Percentiles rank a stretch among this genome's conserved stretches.
These are phyloP conservation scores for Tetrapisispora namnaoensis DNA, from an alignment of 805 yeast genomes.

Conservation along the genomic window DNA sequence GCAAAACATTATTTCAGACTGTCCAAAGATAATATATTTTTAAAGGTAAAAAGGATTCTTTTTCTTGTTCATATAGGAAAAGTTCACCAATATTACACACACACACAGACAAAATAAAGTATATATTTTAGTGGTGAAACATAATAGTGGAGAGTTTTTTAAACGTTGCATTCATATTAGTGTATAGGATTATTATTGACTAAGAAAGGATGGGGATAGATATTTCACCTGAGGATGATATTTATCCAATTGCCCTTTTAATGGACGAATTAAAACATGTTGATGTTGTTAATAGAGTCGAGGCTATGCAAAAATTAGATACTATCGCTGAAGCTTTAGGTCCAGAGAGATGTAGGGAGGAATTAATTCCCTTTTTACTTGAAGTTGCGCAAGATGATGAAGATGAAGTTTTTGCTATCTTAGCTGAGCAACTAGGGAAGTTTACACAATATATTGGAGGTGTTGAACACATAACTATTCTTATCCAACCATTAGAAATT, in stretches of 20 bases:
- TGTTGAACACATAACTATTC: constrained; percentile 43
- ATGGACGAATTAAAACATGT: constrained; percentile 98
- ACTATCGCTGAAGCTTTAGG: constrained; percentile 94
- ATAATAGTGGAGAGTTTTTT: too few relatives aligned
- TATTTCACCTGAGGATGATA: constrained; percentile 22
- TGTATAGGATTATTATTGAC: neutral
- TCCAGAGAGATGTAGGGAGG: constrained; percentile 85
- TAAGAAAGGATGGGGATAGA: neutral
- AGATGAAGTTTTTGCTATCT: constrained; percentile 91
- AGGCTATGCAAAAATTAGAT: constrained; percentile 88
- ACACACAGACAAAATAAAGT: too few relatives aligned
- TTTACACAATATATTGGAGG: constrained; percentile 92
- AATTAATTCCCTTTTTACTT: constrained; percentile 80
- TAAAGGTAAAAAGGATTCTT: neutral
- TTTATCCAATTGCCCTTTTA: constrained; percentile 88
- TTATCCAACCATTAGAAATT: constrained; percentile 63
- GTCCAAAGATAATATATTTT: neutral
- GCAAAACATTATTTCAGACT: neutral
- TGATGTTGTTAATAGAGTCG: constrained; percentile 85
- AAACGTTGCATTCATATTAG: neutral
- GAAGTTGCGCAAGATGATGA: constrained; percentile 90
- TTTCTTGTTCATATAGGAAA: too few relatives aligned
- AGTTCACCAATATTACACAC: too few relatives aligned
- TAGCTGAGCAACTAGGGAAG: constrained; percentile 82
- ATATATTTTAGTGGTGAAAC: too few relatives aligned